Conservation (phyloP, 2,329 filamentous ascomycete species). For the Ascochyta koolunga region DNA sequence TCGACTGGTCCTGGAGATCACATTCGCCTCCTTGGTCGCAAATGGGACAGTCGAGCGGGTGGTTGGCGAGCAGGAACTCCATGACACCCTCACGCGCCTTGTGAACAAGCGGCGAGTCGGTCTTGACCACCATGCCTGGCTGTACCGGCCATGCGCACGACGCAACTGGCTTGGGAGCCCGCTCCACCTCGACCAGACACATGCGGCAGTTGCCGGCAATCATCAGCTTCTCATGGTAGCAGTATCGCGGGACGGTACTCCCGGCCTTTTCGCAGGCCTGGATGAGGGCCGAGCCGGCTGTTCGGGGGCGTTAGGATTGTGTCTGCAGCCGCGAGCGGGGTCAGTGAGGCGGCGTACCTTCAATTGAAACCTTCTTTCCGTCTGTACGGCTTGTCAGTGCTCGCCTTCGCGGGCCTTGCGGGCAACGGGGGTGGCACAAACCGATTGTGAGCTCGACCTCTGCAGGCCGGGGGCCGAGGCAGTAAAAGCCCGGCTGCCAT, state of each 20-base stretch:
- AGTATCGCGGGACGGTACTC: slow-evolving; percentile 91
- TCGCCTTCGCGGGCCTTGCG: slow-evolving; percentile 11
- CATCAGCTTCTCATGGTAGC: slow-evolving; percentile 99
- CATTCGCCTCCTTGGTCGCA: slow-evolving; percentile 99
- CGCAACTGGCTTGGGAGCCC: slow-evolving; percentile 93
- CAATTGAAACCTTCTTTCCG: slow-evolving; percentile 97
- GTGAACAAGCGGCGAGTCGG: slow-evolving; percentile 92
- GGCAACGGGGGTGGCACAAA: slow-evolving; percentile 55
- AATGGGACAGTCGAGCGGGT: slow-evolving; percentile 94
- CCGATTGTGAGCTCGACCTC: slow-evolving; percentile 98
- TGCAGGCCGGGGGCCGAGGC: slow-evolving; percentile 77
- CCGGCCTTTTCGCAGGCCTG: slow-evolving; percentile 99
- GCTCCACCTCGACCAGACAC: slow-evolving; percentile 98
- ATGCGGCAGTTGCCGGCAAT: slow-evolving; percentile 99
- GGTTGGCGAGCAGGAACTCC: slow-evolving; percentile 97
- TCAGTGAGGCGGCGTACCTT: slow-evolving; percentile 66
- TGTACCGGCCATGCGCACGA: slow-evolving; percentile 99
- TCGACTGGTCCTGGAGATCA: slow-evolving; percentile 98
- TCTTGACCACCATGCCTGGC: slow-evolving; percentile 99
- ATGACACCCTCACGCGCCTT: slow-evolving; percentile 99
- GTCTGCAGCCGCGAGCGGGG: slow-evolving; percentile 19
- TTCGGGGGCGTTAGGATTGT: slow-evolving; percentile 40
- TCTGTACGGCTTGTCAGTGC: slow-evolving; percentile 63
- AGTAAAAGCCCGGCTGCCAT: slow-evolving; percentile 78
- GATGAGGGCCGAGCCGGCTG: slow-evolving; percentile 95